Evolutionary conservation across 345 rosid genomes (phyloP), one percentile per base, ranked within the genome.

Genomic region (Euclidium syriacum): DNA sequence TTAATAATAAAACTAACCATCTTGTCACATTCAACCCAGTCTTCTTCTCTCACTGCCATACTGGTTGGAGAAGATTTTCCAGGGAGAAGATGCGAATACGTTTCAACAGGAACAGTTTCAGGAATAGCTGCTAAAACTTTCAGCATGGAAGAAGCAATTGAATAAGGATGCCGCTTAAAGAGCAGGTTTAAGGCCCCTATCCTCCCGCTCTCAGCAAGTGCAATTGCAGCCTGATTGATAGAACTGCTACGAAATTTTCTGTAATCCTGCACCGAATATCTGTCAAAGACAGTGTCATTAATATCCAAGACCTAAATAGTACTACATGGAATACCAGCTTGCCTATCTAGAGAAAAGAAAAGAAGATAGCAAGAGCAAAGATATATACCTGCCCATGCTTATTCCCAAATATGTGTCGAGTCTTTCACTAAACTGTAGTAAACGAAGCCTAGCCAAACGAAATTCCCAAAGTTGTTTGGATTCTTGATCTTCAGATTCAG

Each of bases 11-110:
- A 90, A 36, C 34, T 68, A 19, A 79, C 79, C 96, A 81, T 85
- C 75, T 71, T 81, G 70, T 81, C 90, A 71, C 97, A 84, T 78
- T 90, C 99, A 79, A 94, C 87, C 99, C 99, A 90, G 78, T 94
- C 99, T 77, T 83, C 95, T 78, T 85, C 87, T 76, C 99, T 90
- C 72, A 87, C 73, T 39, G 79, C 80, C 73, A 75, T 75, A 72
- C 67, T 81, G 40, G 80, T 44, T 24, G 87, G 86, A 63, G 92
- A 92, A 64, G 77, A 62, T 62, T 78, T 79, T 66, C 96, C 97
- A 24, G 97, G 99, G 78, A 94, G 97, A 72, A 94, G 96, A 65
- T 87, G 99, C n/a, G 67, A 72, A 72, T 87, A 94, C 41, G 95
- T 80, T 73, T 87, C 90, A 63, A 86, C 89, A 5, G 87, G 86